Evolutionary conservation across 805 yeast genomes (phyloP).

Genomic region (Zygoascus ofunaensis): DNA sequence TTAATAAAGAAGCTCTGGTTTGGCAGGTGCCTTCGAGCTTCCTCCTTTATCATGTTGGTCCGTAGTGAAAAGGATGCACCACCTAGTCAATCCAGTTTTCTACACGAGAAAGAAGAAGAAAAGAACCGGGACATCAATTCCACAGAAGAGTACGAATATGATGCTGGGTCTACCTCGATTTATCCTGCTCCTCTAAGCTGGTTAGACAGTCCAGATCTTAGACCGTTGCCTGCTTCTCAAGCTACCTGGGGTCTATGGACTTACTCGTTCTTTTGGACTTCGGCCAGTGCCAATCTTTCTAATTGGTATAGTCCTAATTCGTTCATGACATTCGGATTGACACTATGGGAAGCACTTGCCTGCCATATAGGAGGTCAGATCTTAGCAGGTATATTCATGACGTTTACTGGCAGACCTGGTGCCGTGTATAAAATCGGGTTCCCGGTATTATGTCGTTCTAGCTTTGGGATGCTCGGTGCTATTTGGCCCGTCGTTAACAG

Average conservation of each 20-base stretch:
- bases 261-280: conserved; percentile 10
- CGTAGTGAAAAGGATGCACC: no score
- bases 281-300: conserved; percentile 12
- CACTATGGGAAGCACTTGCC: conserved; percentile 11
- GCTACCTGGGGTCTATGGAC: conserved; percentile 12
- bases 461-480: conserved; percentile 13
- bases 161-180: no score
- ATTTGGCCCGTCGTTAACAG: conserved; percentile 12
- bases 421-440: conserved; percentile 15
- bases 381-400: conserved; percentile 11
- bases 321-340: conserved; percentile 9
- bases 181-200: neutral
- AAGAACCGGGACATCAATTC: no score
- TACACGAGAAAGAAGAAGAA: no score
- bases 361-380: conserved; percentile 12
- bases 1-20: no score
- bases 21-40: no score
- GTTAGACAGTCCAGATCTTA: conserved; percentile 12
- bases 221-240: conserved; percentile 7
- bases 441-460: conserved; percentile 13
- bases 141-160: no score
- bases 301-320: conserved; percentile 11
- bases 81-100: no score
- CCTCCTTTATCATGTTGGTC: no score
- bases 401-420: conserved; percentile 11